phyloP scores from a whole-genome alignment of 768 basidiomycete species.

The Coprinellus micaceus region DNA sequence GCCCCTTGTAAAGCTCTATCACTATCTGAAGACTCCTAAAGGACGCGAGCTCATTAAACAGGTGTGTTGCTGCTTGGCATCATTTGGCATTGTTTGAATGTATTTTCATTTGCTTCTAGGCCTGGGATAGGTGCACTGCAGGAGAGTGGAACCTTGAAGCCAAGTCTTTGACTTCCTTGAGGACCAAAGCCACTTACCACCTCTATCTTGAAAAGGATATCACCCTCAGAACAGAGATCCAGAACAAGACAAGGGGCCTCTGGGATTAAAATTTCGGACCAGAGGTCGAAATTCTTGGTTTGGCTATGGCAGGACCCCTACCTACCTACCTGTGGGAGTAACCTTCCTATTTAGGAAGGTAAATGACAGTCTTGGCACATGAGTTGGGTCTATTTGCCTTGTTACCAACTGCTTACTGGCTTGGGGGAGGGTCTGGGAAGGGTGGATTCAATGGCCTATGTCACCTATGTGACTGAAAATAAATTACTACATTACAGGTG shows the following conservation, averaged over 20 bases:
- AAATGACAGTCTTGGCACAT: too few relatives aligned
- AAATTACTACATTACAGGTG: too few relatives aligned
- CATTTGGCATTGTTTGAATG: background rate
- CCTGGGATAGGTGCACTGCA: slow-evolving; percentile 15
- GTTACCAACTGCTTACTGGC: too few relatives aligned
- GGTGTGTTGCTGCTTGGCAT: background rate
- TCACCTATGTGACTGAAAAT: too few relatives aligned
- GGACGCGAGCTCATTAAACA: background rate
- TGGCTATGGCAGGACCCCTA: too few relatives aligned
- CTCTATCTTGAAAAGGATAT: slow-evolving; percentile 14
- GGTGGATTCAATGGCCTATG: too few relatives aligned
- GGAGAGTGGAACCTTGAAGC: slow-evolving; percentile 17
- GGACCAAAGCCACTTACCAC: slow-evolving; percentile 13
- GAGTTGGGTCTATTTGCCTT: too few relatives aligned
- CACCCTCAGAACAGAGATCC: slow-evolving; percentile 18
- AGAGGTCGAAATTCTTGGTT: too few relatives aligned
- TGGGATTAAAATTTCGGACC: too few relatives aligned
- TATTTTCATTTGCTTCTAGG: slow-evolving; percentile 1
- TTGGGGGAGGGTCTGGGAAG: too few relatives aligned
- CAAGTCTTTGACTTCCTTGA: slow-evolving; percentile 15
- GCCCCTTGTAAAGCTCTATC: slow-evolving; percentile 14
- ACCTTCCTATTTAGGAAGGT: too few relatives aligned
- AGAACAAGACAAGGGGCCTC: background rate
- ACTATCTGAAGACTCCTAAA: slow-evolving; percentile 7
- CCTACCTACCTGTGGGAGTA: too few relatives aligned